phyloP scores from a whole-genome alignment of 345 rosid genomes.

The Xanthoceras sorbifolium region DNA sequence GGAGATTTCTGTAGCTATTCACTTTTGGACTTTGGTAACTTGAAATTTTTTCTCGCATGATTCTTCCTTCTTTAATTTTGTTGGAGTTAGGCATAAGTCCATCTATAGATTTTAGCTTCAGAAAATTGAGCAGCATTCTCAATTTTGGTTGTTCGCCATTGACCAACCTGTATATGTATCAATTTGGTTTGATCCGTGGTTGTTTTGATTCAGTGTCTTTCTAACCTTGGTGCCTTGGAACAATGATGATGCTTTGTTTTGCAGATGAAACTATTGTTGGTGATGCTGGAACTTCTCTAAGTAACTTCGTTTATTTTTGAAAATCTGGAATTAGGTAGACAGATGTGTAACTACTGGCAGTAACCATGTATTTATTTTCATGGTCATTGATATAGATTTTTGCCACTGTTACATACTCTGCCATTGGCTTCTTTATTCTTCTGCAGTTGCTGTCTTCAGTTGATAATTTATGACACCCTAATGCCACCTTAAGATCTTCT shows the following conservation, averaged over 20 bases:
- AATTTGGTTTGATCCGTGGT: background rate
- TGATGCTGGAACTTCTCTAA: background rate
- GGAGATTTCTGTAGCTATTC: background rate
- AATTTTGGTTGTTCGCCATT: background rate
- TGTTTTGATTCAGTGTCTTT: background rate
- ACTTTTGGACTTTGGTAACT: background rate
- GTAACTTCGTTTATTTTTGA: background rate
- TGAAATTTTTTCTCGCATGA: too few species aligned
- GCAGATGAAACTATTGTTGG: background rate
- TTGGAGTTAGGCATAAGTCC: background rate
- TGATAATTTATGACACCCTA: slow-evolving; percentile 5
- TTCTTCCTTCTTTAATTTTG: background rate
- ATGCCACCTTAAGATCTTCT: background rate
- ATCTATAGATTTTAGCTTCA: background rate
- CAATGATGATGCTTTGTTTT: background rate
- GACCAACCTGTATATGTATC: background rate
- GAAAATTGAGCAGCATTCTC: background rate
- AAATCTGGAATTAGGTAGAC: background rate
- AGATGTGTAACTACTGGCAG: background rate
- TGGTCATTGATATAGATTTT: background rate
- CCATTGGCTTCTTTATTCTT: background rate
- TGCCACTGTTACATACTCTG: background rate
- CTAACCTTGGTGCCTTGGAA: background rate
- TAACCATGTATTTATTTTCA: background rate
- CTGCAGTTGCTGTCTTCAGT: background rate